These are phyloP conservation scores for Mucor saturninus DNA, from an alignment of 371 early-diverging fungal species.

Conservation along the genomic window DNA sequence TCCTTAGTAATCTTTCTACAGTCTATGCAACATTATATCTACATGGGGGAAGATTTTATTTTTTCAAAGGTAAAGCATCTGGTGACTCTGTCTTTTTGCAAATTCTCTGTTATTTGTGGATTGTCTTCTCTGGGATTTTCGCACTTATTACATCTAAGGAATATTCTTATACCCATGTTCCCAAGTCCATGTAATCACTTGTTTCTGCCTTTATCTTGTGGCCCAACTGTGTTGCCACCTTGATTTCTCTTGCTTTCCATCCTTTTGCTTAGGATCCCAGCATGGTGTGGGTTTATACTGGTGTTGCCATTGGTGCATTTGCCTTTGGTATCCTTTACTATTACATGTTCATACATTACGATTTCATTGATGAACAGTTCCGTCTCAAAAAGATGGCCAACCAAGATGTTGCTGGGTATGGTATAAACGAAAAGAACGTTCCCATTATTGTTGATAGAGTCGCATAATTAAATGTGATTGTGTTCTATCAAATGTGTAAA, in stretches of 20 bases:
- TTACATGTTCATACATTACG: slow-evolving; percentile 36
- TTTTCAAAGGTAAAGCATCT: slow-evolving; percentile 19
- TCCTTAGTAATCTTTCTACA: slow-evolving; percentile 62
- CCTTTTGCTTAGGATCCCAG: slow-evolving; percentile 67
- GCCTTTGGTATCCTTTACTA: slow-evolving; percentile 40
- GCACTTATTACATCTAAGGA: slow-evolving; percentile 74
- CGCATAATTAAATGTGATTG: too few relatives aligned
- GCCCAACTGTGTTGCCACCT: slow-evolving; percentile 68
- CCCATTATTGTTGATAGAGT: slow-evolving; percentile 4
- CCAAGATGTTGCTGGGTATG: slow-evolving; percentile 15
- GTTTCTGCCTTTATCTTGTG: slow-evolving; percentile 69
- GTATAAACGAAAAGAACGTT: not conserved
- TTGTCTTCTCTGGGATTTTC: slow-evolving; percentile 72
- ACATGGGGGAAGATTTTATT: slow-evolving; percentile 41
- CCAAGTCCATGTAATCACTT: slow-evolving; percentile 69
- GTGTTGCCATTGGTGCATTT: slow-evolving; percentile 54
- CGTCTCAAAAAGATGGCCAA: slow-evolving; percentile 21
- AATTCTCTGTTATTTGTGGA: slow-evolving; percentile 64
- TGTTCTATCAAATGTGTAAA: too few relatives aligned
- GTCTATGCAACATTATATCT: slow-evolving; percentile 74
- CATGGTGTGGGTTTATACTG: slow-evolving; percentile 66
- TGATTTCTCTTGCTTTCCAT: slow-evolving; percentile 68
- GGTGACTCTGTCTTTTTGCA: slow-evolving; percentile 65
- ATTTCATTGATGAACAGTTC: slow-evolving; percentile 34
- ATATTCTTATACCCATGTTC: slow-evolving; percentile 74